Base-by-base conservation (phyloP, 2,329 filamentous ascomycete genomes). In the Xylaria digitata region DNA sequence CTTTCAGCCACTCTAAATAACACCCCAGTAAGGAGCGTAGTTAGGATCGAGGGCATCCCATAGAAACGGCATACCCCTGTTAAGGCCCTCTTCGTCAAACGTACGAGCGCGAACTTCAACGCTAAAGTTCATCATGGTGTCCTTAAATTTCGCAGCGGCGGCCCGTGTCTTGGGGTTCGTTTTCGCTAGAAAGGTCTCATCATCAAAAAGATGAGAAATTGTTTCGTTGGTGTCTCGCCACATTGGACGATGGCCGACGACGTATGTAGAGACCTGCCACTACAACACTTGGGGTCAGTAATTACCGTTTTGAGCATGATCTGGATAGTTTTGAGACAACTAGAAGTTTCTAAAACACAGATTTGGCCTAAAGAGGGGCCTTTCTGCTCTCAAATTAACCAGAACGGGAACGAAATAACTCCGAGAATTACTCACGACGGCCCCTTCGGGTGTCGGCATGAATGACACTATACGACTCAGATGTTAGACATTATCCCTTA, bases 21-120 rank as follows among this genome's bases (percentile, higher is more conserved):
- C 65, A 13, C 54, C 49, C 65, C 64, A 69, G 30, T 61, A 70
- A 13, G 61, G 58, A 0, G 59, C 61, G 9, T 49, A 60, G n/a
- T 69, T 59, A 5, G 59, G 65, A 61, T 71, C 62, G 9, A 70
- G 32, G 15, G 62, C 72, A 55, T 73, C 73, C 75, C 77, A 85
- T 1, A 84, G 60, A 66, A 83, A 83, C 8, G 82, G 82, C 82
- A 83, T 83, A 1, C 81, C 82, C 65, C 80, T 76, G 67, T 77
- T 79, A 53, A 84, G 74, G 0, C 82, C 83, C 9, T 80, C 53
- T 1, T 61, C 62, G 66, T 81, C 81, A 71, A 85, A 84, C 0
- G 17, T 64, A 23, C 81, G 77, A 11, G 61, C 72, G 32, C 73
- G 72, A 19, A 84, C 73, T 34, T 74, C 69, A 1, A 73, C 52